Evolutionary conservation across 108 stramenopile genomes (phyloP), one percentile per base, ranked within the genome.

Genomic region (Fragilaria radians): DNA sequence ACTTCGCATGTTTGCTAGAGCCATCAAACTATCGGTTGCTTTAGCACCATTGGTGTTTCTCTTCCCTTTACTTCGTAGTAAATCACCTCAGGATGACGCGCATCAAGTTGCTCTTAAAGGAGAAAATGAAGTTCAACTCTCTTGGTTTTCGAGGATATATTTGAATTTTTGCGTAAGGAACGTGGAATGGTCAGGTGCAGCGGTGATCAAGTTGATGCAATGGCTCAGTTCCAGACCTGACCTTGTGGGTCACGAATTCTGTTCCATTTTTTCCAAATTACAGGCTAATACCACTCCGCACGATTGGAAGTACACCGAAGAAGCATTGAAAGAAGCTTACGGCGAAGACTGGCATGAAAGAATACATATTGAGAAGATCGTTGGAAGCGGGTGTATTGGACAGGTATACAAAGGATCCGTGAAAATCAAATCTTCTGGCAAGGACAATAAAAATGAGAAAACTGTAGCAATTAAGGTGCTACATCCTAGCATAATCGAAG

Each of bases 311-410:
- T 66, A 84, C 53, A 81, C 87, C 0, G 65, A 70, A 63, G 24
- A 33, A 26, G 49, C 65, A 11, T 45, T 88, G 64, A 33, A 33
- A 57, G 62, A 76, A 32, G 79, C 83, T 3, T 82, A 73, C 48
- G 87, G 87, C 27, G 46, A 67, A 9, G 66, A 84, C 45, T 88
- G 82, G 82, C 26, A 75, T 53, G 67, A 75, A 1, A 42, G 48
- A 5, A 59, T 76, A 42, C 24, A 28, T 5, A n/a, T 81, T 0
- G 64, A 59, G 11, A 30, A 72, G 5, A 48, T 81, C 17, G 17
- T 88, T 28, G 86, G 82, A 9, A 73, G 80, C 67, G 87, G 87
- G 4, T 83, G 83, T 50, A 80, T 88, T 61, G 87, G 74, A 30
- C 87, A 88, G 67, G 77, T 82, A 17, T 82, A 82, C 65, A 75